Evolutionary conservation across 1,284 basidiomycete genomes (phyloP).

Genomic region (Apiotrichum veenhuisii): DNA sequence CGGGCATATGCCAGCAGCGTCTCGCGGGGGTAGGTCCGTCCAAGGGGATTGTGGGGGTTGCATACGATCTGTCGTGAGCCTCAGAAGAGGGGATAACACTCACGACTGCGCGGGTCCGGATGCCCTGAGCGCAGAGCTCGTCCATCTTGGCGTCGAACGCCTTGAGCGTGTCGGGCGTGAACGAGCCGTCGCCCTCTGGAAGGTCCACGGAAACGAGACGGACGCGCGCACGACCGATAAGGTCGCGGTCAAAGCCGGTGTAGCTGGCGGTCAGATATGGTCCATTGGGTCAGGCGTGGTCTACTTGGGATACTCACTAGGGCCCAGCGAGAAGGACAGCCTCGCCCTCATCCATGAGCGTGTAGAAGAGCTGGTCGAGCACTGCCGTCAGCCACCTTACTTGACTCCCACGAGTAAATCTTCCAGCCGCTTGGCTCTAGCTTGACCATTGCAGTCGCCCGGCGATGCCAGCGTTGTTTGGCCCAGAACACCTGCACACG

Average conservation of each 20-base stretch:
- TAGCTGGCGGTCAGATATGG: conserved; percentile 27
- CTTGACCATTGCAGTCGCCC: no score
- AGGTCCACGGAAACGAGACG: conserved; percentile 41
- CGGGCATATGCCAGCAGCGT: conserved; percentile 49
- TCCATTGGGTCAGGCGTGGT: background rate
- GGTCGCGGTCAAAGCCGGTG: conserved; percentile 46
- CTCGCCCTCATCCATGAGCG: conserved; percentile 49
- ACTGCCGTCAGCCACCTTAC: conserved; percentile 18
- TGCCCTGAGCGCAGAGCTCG: conserved; percentile 26
- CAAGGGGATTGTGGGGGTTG: conserved; percentile 52
- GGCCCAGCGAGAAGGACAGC: conserved; percentile 46
- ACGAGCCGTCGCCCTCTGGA: conserved; percentile 31
- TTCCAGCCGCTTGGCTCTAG: no score
- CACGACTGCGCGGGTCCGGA: conserved; percentile 37
- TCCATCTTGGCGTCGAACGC: conserved; percentile 33
- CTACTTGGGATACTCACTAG: conserved; percentile 26
- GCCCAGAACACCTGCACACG: no score
- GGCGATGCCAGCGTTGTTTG: no score
- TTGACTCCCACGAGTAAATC: no score
- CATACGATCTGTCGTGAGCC: conserved; percentile 39
- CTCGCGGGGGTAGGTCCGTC: conserved; percentile 46
- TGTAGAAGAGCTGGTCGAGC: conserved; percentile 49
- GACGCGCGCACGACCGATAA: conserved; percentile 36
- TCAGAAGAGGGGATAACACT: conserved; percentile 5
- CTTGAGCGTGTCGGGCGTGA: conserved; percentile 26